Conservation (phyloP, 1,284 basidiomycete genomes). For the Sanghuangporus weigelae region DNA sequence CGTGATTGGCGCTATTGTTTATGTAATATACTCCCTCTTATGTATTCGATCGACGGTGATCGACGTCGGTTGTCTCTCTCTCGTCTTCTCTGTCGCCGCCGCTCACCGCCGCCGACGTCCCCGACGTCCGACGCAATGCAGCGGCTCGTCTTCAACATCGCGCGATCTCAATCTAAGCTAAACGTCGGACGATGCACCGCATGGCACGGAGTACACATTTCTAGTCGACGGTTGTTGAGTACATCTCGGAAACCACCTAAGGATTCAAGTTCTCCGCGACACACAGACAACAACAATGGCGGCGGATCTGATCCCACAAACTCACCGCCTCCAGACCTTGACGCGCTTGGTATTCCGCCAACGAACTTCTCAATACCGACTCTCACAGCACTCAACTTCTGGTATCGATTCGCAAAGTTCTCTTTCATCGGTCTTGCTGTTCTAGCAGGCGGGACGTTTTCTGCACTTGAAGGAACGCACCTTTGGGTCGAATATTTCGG, state of each 20-base stretch:
- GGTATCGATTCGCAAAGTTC: conserved; percentile 37
- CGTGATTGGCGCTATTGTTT: background rate
- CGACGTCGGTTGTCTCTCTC: background rate
- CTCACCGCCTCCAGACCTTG: background rate
- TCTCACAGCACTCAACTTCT: conserved; percentile 31
- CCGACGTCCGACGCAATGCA: background rate
- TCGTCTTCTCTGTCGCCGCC: background rate
- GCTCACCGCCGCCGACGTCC: background rate
- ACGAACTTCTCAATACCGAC: conserved; percentile 34
- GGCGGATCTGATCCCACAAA: background rate
- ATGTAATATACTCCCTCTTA: background rate
- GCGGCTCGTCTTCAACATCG: background rate
- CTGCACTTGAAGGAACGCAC: conserved; percentile 57
- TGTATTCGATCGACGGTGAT: background rate
- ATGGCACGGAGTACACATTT: background rate
- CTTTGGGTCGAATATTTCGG: conserved; percentile 64
- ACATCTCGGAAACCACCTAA: background rate
- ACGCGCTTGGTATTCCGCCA: conserved; percentile 18
- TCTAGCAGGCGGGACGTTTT: conserved; percentile 35
- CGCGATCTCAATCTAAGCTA: background rate
- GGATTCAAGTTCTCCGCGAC: background rate
- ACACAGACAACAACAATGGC: background rate
- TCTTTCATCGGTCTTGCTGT: conserved; percentile 34
- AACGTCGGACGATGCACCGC: background rate
- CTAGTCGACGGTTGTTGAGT: background rate